Evolutionary conservation across 495 filamentous ascomycete species (phyloP).

Genomic region (Choiromyces venosus): DNA sequence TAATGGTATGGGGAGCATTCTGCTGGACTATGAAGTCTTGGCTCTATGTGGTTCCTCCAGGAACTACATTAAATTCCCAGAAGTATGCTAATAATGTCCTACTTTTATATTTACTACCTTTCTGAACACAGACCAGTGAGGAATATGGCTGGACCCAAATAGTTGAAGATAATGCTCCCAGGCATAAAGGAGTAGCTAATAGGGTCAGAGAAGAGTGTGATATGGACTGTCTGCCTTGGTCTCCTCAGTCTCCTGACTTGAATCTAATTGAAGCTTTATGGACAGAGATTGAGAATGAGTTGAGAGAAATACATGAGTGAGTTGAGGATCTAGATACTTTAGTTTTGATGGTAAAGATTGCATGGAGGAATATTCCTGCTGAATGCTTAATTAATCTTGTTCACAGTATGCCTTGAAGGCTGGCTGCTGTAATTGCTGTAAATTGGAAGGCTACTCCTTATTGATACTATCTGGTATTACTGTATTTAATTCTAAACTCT

Average conservation of each 20-base stretch:
- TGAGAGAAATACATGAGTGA: too few species aligned
- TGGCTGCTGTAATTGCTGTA: conserved; percentile 4
- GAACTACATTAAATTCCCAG: conserved; percentile 15
- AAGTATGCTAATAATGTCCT: conserved; percentile 5
- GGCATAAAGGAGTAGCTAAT: conserved; percentile 23
- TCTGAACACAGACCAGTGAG: conserved; percentile 15
- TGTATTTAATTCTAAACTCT: too few species aligned
- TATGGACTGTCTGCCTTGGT: conserved; percentile 7
- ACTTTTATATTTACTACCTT: conserved; percentile 16
- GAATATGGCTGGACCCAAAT: conserved; percentile 11
- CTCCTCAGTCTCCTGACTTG: conserved; percentile 22
- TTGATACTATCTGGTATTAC: neutral
- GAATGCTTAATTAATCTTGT: neutral
- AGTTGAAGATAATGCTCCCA: conserved; percentile 14
- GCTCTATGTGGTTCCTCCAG: conserved; percentile 14
- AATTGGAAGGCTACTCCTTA: neutral
- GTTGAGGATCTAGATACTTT: conserved; percentile 3
- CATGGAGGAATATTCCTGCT: conserved; percentile 1
- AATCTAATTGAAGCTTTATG: conserved; percentile 18
- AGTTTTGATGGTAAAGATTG: conserved; percentile 2
- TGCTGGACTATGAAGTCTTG: conserved; percentile 21
- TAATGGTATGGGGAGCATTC: too few species aligned
- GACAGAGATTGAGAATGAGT: conserved; percentile 9
- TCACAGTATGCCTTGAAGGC: conserved; percentile 1
- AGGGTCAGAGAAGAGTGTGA: conserved; percentile 7